Base-by-base conservation (phyloP, 2,329 filamentous ascomycete species). In the Nannizziopsis arthrosporioides region DNA sequence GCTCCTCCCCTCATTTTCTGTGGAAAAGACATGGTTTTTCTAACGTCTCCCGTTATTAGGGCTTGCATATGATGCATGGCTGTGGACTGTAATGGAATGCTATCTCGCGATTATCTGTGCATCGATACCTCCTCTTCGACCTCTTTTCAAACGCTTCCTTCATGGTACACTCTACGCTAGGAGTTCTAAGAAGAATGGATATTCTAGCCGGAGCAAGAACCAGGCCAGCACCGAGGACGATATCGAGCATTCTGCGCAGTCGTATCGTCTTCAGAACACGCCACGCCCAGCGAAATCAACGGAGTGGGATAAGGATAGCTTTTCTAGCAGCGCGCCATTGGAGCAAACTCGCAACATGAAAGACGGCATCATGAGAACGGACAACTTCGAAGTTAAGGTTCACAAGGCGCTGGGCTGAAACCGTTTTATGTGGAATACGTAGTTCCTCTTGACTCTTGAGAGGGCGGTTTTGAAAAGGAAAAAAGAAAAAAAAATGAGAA, bases 31-130 rank as follows among this genome's bases (percentile, higher is more conserved):
- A 11, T 9, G 12, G 17, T 8, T 19, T n/a, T 5, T 36, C 37
- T 50, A 36, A 50, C 42, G 9, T 22, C 17, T 42, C 34, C 9
- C 8, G 5, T 19, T 17, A 12, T 15, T 19, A 50, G 48, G 43
- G 38, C n/a, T 50, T 32, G 39, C 42, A 9, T 47, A 50, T 31
- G 37, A 50, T 11, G 27, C 38, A 19, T 50, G 48, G 48, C 32
- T 42, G 14, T 50, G 37, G 30, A 46, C 43, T 12, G 18, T 37
- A 1, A 19, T 46, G 18, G 48, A 50, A 43, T 45, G 43, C 31
- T 18, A 47, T 32, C 37, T 50, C 18, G 43, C 37, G n/a, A 46
- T 50, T n/a, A 50, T 50, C 36, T 46, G 42, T 30, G 48, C 48
- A 8, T 45, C 42, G 2, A 37, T 43, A 8, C 48, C 48, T 6